Evolutionary conservation across 2,329 filamentous ascomycete genomes (phyloP).

Genomic region (Botrytis porri): DNA sequence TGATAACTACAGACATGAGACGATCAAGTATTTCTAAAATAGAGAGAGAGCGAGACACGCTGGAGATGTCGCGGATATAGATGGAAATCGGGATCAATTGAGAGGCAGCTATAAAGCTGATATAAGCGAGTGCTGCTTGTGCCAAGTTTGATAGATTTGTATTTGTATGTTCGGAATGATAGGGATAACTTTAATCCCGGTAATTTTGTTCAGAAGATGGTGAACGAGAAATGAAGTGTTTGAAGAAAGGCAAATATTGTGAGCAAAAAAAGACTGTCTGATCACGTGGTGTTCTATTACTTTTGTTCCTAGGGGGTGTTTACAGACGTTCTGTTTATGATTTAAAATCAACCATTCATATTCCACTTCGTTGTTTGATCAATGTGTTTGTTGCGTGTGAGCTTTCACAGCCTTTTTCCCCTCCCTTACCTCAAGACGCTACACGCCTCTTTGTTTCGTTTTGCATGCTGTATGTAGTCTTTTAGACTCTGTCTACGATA

Average conservation of each 20-base stretch:
- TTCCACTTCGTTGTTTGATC: not conserved
- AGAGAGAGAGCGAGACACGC: conserved; percentile 42
- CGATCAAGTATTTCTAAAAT: not conserved
- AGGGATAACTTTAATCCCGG: not conserved
- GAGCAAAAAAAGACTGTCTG: not conserved
- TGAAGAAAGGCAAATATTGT: conserved; percentile 26
- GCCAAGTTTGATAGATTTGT: conserved; percentile 62
- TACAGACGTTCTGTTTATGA: not conserved
- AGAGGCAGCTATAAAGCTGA: conserved; percentile 53
- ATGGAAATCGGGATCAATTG: conserved; percentile 38
- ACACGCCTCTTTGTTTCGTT: not conserved
- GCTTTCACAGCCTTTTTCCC: not conserved
- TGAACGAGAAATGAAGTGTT: conserved; percentile 36
- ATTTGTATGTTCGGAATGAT: conserved; percentile 45
- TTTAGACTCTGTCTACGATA: not conserved
- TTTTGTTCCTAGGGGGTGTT: no score
- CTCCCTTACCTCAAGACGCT: no score
- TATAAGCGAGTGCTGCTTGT: conserved; percentile 62
- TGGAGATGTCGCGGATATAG: conserved; percentile 39
- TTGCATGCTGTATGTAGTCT: not conserved
- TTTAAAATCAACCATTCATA: not conserved
- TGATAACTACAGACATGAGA: not conserved
- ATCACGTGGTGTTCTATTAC: not conserved
- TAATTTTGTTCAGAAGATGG: conserved; percentile 29
- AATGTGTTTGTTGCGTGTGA: not conserved